These are phyloP conservation scores for Serendipita indica DNA, from an alignment of 768 basidiomycete species.

Conservation along the genomic window DNA sequence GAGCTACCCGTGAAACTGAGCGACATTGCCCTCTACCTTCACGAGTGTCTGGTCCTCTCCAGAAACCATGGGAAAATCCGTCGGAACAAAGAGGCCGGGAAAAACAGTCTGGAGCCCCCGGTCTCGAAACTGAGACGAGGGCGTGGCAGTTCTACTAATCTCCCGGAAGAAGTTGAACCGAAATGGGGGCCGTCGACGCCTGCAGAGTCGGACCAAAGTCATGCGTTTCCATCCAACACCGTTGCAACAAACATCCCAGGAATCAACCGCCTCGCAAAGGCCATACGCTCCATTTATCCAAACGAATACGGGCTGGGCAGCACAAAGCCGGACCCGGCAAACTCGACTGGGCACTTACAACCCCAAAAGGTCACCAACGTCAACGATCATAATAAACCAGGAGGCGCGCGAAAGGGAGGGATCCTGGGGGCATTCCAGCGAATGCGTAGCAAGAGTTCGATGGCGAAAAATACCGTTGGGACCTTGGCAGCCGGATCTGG, in stretches of 20 bases:
- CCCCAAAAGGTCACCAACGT: neutral
- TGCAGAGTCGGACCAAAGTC: neutral
- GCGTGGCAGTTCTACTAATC: neutral
- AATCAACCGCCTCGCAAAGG: slow-evolving; percentile 1
- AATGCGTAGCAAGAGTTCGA: neutral
- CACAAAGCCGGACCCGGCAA: neutral
- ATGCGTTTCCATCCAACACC: neutral
- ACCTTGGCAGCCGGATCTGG: neutral
- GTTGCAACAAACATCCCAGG: neutral
- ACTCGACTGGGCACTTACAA: neutral
- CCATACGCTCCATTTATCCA: neutral
- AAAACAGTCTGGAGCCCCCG: neutral
- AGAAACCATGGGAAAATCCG: neutral
- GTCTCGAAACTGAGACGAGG: neutral
- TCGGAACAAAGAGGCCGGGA: too few relatives aligned
- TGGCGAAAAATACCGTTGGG: neutral
- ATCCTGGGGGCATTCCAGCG: neutral
- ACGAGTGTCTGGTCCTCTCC: neutral
- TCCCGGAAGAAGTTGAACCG: neutral
- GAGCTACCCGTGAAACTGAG: neutral
- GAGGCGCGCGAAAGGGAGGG: neutral
- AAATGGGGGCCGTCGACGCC: neutral
- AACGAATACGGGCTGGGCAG: slow-evolving; percentile 1
- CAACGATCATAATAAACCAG: neutral
- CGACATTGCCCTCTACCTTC: neutral